These are phyloP conservation scores for Pichia pseudocactophila DNA, from an alignment of 805 yeast species.

Conservation along the genomic window DNA sequence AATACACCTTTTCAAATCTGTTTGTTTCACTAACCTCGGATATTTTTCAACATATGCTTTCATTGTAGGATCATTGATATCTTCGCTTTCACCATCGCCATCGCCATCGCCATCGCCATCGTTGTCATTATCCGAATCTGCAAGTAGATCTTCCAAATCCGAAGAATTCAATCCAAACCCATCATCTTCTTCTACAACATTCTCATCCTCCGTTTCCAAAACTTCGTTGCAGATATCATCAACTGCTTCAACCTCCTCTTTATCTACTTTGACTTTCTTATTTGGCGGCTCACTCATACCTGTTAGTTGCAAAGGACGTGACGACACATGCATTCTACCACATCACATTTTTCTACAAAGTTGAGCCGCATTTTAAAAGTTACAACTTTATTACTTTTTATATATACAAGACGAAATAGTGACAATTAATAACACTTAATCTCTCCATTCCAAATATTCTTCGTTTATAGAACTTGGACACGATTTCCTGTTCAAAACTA, in stretches of 20 bases:
- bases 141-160: slow-evolving; percentile 11
- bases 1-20: neutral
- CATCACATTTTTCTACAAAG: no score
- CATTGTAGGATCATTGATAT: neutral
- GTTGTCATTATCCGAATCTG: neutral
- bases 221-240: neutral
- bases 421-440: slow-evolving; percentile 11
- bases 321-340: no score
- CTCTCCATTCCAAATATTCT: slow-evolving; percentile 40
- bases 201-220: neutral
- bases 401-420: slow-evolving; percentile 8
- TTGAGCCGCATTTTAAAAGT: no score
- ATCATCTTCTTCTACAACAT: neutral
- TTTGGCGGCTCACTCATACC: no score
- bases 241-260: neutral
- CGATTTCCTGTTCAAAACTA: slow-evolving; percentile 52
- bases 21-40: neutral
- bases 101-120: no score
- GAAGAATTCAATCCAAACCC: slow-evolving; percentile 12
- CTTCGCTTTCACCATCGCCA: no score
- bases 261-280: neutral
- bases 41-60: neutral
- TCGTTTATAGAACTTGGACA: slow-evolving; percentile 33
- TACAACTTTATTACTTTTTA: slow-evolving; percentile 3
- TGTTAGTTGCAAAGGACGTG: no score